Percentiles rank a stretch among this genome's conserved stretches.
phyloP scores from a whole-genome alignment of 208 protist genomes.

The Trypanosoma conorhini region DNA sequence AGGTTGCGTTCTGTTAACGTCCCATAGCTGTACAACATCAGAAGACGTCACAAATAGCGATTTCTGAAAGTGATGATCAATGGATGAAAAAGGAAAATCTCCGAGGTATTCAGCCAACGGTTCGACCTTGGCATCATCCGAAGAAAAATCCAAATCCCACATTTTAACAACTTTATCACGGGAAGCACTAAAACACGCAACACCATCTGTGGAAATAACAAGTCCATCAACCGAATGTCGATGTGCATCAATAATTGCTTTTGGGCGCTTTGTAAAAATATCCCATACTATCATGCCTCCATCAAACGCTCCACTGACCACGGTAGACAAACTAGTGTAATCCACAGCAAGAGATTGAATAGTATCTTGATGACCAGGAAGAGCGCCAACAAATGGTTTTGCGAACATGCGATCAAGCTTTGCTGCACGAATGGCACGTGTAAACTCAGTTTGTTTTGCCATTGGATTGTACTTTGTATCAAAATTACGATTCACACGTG shows the following conservation, averaged over 20 bases:
- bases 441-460: conserved; percentile 97
- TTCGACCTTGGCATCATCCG: conserved; percentile 37
- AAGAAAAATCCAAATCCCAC: conserved; percentile 92
- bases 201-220: conserved; percentile 86
- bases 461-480: conserved; percentile 96
- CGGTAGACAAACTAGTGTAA: conserved; percentile 79
- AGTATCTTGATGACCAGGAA: conserved; percentile 91
- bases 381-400: conserved; percentile 95
- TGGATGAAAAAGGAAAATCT: conserved; percentile 90
- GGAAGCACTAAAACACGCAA: conserved; percentile 91
- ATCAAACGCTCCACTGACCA: conserved; percentile 87
- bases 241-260: conserved; percentile 88
- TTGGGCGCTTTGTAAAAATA: conserved; percentile 72
- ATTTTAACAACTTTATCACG: conserved; percentile 97
- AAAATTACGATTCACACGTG: conserved; percentile 91
- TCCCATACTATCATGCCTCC: conserved; percentile 92
- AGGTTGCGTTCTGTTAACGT: conserved; percentile 93
- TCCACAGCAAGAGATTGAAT: conserved; percentile 92
- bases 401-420: conserved; percentile 98
- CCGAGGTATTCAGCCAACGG: conserved; percentile 91
- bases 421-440: conserved; percentile 93
- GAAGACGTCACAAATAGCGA: conserved; percentile 93
- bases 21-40: conserved; percentile 91
- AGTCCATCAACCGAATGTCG: conserved; percentile 95
- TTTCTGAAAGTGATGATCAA: conserved; percentile 94